A percentile compares a stretch with the other conserved stretches of the same genome.
phyloP scores from a whole-genome alignment of 306 rosid genomes.

The Quercus dentata region DNA sequence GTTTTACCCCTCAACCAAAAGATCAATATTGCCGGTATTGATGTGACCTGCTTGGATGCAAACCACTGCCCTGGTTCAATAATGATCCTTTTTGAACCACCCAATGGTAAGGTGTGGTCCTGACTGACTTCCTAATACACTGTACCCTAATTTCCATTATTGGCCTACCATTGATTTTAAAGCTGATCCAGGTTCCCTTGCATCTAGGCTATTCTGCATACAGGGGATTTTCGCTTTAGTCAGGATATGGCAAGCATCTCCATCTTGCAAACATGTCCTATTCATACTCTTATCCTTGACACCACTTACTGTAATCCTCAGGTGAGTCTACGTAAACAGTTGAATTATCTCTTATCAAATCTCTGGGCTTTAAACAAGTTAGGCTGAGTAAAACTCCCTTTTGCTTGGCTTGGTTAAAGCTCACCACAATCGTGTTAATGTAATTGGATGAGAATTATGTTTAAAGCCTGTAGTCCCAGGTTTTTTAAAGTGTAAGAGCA shows the following conservation, averaged over 20 bases:
- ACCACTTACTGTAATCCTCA: slow-evolving; percentile 92
- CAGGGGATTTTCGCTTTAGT: slow-evolving; percentile 87
- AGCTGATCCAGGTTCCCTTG: slow-evolving; percentile 21
- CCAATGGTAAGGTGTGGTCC: slow-evolving; percentile 79
- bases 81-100: slow-evolving; percentile 87
- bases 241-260: slow-evolving; percentile 57
- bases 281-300: slow-evolving; percentile 79
- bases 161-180: slow-evolving; percentile 2
- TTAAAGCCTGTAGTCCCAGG: neutral
- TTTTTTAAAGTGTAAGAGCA: neutral
- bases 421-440: neutral
- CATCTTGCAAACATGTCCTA: slow-evolving; percentile 41
- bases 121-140: slow-evolving; percentile 25
- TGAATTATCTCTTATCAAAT: slow-evolving; percentile 3
- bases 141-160: neutral
- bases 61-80: slow-evolving; percentile 95
- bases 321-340: slow-evolving; percentile 45
- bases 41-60: slow-evolving; percentile 93
- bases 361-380: neutral
- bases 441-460: neutral
- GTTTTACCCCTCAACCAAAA: slow-evolving; percentile 71
- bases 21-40: slow-evolving; percentile 62
- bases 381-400: neutral
- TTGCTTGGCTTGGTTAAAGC: neutral
- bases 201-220: slow-evolving; percentile 76